phyloP scores from a whole-genome alignment of 2,329 filamentous ascomycete genomes.

The Monilinia vaccinii-corymbosi region DNA sequence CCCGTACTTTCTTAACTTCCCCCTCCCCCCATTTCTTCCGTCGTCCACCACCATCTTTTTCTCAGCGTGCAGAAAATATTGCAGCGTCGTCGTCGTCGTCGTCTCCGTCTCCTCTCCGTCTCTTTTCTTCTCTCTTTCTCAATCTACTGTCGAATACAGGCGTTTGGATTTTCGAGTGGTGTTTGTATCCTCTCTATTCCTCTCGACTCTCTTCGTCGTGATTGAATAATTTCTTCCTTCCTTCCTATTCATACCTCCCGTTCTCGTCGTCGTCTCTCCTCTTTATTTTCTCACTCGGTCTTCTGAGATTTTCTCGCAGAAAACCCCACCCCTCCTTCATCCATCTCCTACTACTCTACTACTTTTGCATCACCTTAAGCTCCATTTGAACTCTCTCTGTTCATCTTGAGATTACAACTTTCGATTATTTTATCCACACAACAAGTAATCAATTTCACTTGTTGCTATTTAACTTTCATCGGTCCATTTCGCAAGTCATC shows the following conservation, averaged over 20 bases:
- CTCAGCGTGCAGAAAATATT: constrained; percentile 1
- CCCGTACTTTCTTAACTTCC: constrained; percentile 6
- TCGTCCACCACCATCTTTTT: constrained; percentile 1
- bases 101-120: too few relatives aligned
- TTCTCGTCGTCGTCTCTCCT: constrained; percentile 24
- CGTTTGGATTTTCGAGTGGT: constrained; percentile 27
- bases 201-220: constrained; percentile 21
- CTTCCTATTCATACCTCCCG: constrained; percentile 20
- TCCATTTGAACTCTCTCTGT: constrained; percentile 18
- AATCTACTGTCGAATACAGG: constrained; percentile 8
- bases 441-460: constrained; percentile 21
- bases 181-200: constrained; percentile 25
- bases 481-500: constrained; percentile 24
- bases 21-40: constrained; percentile 1
- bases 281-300: constrained; percentile 17
- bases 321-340: constrained; percentile 18
- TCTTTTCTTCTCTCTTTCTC: constrained; percentile 6
- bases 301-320: constrained; percentile 19
- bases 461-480: constrained; percentile 23
- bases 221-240: constrained; percentile 21
- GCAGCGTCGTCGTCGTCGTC: constrained; percentile 1
- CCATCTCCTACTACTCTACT: constrained; percentile 17
- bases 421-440: constrained; percentile 11
- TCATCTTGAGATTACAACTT: background rate
- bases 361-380: constrained; percentile 23